A percentile compares a stretch with the other conserved stretches of the same genome.
phyloP scores from a whole-genome alignment of 192 early-diverging fungal genomes.

The Podila clonocystis region DNA sequence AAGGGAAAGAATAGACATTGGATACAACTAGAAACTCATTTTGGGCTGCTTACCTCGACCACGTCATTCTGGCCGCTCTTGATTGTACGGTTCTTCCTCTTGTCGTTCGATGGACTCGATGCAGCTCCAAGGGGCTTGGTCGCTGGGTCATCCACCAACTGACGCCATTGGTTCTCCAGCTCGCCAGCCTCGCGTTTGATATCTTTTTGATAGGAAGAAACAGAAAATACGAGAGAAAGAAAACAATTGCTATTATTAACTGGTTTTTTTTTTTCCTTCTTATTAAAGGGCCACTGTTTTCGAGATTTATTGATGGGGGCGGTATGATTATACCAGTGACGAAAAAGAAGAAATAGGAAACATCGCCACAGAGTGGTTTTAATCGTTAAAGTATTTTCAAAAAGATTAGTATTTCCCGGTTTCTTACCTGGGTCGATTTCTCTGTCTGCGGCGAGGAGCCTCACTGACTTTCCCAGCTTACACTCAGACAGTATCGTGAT shows the following conservation, averaged over 20 bases:
- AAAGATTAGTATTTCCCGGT: too few species aligned
- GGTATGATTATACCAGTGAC: neutral
- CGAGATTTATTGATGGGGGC: neutral
- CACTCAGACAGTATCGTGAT: neutral
- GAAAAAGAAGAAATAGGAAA: neutral
- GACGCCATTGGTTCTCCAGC: neutral
- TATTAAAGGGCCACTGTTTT: neutral
- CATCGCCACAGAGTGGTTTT: neutral
- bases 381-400: neutral
- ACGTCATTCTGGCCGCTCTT: too few species aligned
- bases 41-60: too few species aligned
- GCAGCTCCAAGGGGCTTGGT: neutral
- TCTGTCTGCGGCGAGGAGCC: conserved; percentile 5
- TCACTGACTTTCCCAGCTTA: conserved; percentile 10
- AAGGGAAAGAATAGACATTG: too few species aligned
- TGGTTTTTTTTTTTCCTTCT: neutral
- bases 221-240: neutral
- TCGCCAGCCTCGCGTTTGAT: neutral
- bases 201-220: neutral
- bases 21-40: too few species aligned
- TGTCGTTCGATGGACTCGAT: neutral
- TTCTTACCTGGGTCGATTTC: neutral
- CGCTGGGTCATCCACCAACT: neutral
- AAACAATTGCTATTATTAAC: too few species aligned
- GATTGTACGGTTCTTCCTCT: neutral